Base-by-base conservation (phyloP, 768 basidiomycete genomes). In the Amanita fuliginea region DNA sequence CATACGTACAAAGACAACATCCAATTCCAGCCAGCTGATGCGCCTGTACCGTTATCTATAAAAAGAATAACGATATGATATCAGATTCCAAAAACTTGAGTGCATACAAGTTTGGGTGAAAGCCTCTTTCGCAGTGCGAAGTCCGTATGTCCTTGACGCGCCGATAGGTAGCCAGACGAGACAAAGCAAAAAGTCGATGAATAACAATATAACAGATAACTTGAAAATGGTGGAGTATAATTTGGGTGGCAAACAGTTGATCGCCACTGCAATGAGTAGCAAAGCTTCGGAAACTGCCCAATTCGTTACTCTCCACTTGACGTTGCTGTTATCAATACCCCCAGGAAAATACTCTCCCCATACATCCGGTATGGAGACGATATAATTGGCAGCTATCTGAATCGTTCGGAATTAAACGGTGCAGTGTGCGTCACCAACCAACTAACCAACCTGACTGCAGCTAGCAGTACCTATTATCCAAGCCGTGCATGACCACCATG, bases 401-500 rank as follows among this genome's bases (percentile, higher is more conserved):
- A 37, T 37, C 39, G 8, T 19, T 35, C 19, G 18, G 6, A 47
- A 28, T 50, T 6, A 52, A 18, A 30, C 32, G 18, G 13, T 26
- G 10, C 1, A 30, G 30, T 45, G 49, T 14, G 21, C 26, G 6
- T 18, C 13, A 8, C 16, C 24, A 5, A 13, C 32, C 32, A 32
- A 32, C 0, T 11, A 4, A 52, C 75, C 32, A 41, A 84, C 91
- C 69, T 92, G 89, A 51, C 86, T 89, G 59, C 89, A 92, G 21
- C 83, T 79, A 7, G 92, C 92, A 35, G 81, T 74, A 56, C 93
- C 94, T 0, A 91, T 94, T 78, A 91, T 91, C 92, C 92, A 95
- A 16, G 91, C 91, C 1, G 90, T 91, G 51, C 82, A 83, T 11
- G 87, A 73, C 91, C 91, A 95, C 86, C 87, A 95, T 24, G 91